Evolutionary conservation across 1,139 yeast species (phyloP).

Genomic region (Taiozyma sp.): DNA sequence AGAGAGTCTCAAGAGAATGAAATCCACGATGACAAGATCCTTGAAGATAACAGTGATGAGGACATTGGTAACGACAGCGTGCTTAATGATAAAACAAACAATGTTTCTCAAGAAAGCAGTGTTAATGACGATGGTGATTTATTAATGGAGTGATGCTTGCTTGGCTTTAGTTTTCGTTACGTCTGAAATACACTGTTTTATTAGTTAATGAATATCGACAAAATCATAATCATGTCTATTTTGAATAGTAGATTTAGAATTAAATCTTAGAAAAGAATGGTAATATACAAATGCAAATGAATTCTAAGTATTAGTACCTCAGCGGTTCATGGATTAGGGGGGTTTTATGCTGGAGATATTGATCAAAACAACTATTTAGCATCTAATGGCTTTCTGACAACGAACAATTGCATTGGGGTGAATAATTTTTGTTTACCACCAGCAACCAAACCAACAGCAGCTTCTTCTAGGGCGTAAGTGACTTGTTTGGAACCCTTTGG

Average conservation of each 20-base stretch:
- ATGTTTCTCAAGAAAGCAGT: not conserved
- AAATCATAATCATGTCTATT: not conserved
- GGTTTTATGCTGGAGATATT: not conserved
- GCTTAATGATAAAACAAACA: slow-evolving; percentile 5
- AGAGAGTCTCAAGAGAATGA: not conserved
- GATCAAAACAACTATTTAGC: slow-evolving; percentile 1
- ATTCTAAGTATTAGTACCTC: not conserved
- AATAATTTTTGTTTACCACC: slow-evolving; percentile 88
- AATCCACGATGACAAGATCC: slow-evolving; percentile 10
- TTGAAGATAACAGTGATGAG: slow-evolving; percentile 11
- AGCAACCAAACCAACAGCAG: slow-evolving; percentile 90
- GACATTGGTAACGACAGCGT: slow-evolving; percentile 10
- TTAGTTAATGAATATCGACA: not conserved
- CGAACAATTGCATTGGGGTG: slow-evolving; percentile 95
- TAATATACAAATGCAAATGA: not conserved
- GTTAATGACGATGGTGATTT: slow-evolving; percentile 18
- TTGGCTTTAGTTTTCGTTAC: too few species aligned
- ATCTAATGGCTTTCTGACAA: slow-evolving; percentile 67
- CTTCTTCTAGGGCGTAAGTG: slow-evolving; percentile 90
- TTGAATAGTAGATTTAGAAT: not conserved
- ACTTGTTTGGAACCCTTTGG: slow-evolving; percentile 93
- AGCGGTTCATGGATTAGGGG: not conserved
- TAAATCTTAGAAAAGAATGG: not conserved
- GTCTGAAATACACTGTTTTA: not conserved
- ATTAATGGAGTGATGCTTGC: slow-evolving; percentile 15